A percentile compares a stretch with the other conserved stretches of the same genome.
Conservation (phyloP, 352 stramenopile genomes). For the Phytophthora vignae region DNA sequence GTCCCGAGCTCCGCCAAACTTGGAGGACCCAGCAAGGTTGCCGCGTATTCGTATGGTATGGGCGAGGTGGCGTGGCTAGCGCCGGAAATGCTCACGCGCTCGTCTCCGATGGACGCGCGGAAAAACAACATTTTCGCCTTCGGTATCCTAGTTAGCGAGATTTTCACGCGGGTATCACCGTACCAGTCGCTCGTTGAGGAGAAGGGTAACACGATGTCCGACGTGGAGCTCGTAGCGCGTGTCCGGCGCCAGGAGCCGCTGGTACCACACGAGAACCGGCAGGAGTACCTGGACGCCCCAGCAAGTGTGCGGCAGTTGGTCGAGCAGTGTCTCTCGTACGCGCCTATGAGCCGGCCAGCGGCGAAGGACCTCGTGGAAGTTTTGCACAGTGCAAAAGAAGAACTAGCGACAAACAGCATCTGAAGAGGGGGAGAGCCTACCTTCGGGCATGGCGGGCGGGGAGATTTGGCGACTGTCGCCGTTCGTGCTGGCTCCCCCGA, state of each 20-base stretch:
- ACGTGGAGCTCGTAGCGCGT: slow-evolving; percentile 56
- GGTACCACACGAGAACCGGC: slow-evolving; percentile 54
- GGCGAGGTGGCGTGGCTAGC: slow-evolving; percentile 60
- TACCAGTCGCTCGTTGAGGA: slow-evolving; percentile 58
- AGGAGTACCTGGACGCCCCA: slow-evolving; percentile 50
- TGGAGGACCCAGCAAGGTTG: slow-evolving; percentile 21
- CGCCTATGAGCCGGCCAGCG: slow-evolving; percentile 57
- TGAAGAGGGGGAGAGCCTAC: slow-evolving; percentile 40
- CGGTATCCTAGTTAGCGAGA: slow-evolving; percentile 65
- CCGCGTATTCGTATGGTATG: slow-evolving; percentile 49
- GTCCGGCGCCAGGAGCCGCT: slow-evolving; percentile 45
- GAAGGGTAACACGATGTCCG: slow-evolving; percentile 61
- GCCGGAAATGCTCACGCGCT: slow-evolving; percentile 61
- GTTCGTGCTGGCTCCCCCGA: slow-evolving; percentile 34
- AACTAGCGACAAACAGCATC: slow-evolving; percentile 38
- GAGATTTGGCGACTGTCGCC: slow-evolving; percentile 27
- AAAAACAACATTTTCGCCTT: slow-evolving; percentile 77
- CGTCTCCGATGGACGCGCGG: slow-evolving; percentile 50
- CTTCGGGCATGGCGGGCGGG: slow-evolving; percentile 18
- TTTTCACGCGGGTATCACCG: slow-evolving; percentile 58
- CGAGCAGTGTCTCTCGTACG: slow-evolving; percentile 57
- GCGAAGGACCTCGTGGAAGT: slow-evolving; percentile 57
- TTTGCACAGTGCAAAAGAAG: slow-evolving; percentile 50
- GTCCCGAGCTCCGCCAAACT: slow-evolving; percentile 49
- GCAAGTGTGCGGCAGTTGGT: slow-evolving; percentile 51